These are phyloP conservation scores for Leccinum broughii DNA, from an alignment of 768 basidiomycete species.

Conservation along the genomic window DNA sequence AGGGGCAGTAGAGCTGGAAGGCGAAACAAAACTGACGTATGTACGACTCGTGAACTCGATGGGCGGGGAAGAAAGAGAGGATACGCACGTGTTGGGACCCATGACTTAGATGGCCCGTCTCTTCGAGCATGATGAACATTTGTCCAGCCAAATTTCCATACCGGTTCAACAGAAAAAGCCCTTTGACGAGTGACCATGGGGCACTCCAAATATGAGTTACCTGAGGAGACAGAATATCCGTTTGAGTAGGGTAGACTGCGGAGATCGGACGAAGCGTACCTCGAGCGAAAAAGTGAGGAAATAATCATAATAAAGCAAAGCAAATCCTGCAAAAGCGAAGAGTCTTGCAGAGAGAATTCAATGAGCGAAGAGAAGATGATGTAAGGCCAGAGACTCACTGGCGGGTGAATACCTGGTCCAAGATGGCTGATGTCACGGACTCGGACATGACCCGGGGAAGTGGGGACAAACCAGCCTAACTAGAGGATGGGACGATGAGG, in stretches of 20 bases:
- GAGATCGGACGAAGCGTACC: conserved; percentile 9
- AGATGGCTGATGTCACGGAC: neutral
- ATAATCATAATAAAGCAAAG: conserved; percentile 29
- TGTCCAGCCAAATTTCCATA: conserved; percentile 24
- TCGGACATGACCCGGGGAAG: conserved; percentile 10
- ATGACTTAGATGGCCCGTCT: conserved; percentile 20
- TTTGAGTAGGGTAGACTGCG: neutral
- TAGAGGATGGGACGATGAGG: neutral
- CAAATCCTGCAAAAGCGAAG: conserved; percentile 17
- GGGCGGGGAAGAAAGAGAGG: neutral
- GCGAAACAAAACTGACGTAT: conserved; percentile 17
- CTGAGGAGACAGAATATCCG: conserved; percentile 8
- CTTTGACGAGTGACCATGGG: conserved; percentile 16
- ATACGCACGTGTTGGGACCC: conserved; percentile 16
- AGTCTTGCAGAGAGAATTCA: conserved; percentile 4
- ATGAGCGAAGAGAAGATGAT: neutral
- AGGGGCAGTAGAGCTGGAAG: neutral
- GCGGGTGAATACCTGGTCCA: conserved; percentile 17
- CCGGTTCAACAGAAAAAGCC: conserved; percentile 15
- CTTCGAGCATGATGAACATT: conserved; percentile 21
- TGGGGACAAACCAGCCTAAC: neutral
- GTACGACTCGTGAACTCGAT: neutral
- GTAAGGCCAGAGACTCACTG: conserved; percentile 13
- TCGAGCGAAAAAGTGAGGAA: conserved; percentile 29
- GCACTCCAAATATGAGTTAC: conserved; percentile 18